Base-by-base conservation (phyloP, 2,329 filamentous ascomycete genomes). In the Pseudogymnoascus sp. region DNA sequence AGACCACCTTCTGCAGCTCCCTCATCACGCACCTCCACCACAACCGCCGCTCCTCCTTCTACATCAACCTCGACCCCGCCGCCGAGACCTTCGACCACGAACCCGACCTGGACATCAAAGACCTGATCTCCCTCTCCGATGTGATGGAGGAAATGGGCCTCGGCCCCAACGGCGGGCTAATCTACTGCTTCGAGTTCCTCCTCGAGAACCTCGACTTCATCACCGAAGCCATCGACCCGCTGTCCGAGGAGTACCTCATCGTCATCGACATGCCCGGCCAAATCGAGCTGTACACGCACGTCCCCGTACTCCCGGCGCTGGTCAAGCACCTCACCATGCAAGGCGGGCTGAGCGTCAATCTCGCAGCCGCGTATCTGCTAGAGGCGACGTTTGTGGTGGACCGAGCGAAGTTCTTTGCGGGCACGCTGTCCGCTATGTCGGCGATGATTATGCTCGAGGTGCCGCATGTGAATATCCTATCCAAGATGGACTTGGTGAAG, bases 361-460 rank as follows among this genome's bases (percentile, higher is more conserved):
- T 97, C 68, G 97, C 93, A 73, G 94, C 94, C 44, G 85, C 93
- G 8, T 99, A 97, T 74, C 84, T 99, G 33, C 86, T 99, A 65
- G 94, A 99, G 75, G 90, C 91, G 10, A 97, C 92, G 7, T 99
- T 97, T 73, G 88, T 97, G 69, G 85, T 97, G 64, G 94, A 99
- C 76, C 87, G 91, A 64, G 90, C 94, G 71, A 99, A 97, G 77
- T 99, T 96, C 81, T 97, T 99, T 75, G 88, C 94, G 0, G 94
- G 94, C 10, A 96, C 94, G 0, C 79, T 99, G 63, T 94, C 89
- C 72, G 94, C 94, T 66, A 97, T 99, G 94, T 95, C 90, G 70
- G 92, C 94, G 66, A 99, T 99, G 94, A 85, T 99, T 70, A 94
- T 97, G 91, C 84, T 99, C 65, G 94, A 97, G 76, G 85, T 97